A percentile compares a stretch with the other conserved stretches of the same genome.
Conservation (phyloP, 768 basidiomycete genomes). For the Cubamyces sp. region DNA sequence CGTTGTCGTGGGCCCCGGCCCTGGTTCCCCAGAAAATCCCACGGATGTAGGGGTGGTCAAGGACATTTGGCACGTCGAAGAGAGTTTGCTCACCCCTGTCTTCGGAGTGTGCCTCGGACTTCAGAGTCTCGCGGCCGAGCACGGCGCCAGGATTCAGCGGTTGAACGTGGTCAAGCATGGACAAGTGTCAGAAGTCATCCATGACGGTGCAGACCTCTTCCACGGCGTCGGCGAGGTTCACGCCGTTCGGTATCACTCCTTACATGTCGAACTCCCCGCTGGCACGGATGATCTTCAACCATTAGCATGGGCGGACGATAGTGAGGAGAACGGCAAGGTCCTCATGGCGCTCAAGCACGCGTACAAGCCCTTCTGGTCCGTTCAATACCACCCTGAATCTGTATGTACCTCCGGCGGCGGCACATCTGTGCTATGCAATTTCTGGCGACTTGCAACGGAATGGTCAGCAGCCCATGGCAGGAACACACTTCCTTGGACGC, state of each 20-base stretch:
- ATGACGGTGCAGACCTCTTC: constrained; percentile 64
- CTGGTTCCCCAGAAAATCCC: constrained; percentile 69
- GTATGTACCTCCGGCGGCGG: constrained; percentile 74
- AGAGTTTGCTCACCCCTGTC: constrained; percentile 59
- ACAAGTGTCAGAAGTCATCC: constrained; percentile 67
- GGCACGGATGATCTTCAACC: constrained; percentile 56
- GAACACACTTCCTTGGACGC: constrained; percentile 46
- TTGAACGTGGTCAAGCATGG: constrained; percentile 78
- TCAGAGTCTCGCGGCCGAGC: constrained; percentile 72
- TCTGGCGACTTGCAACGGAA: constrained; percentile 66
- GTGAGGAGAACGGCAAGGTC: constrained; percentile 64
- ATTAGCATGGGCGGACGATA: constrained; percentile 76
- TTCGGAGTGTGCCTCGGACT: constrained; percentile 87
- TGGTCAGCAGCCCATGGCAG: constrained; percentile 55
- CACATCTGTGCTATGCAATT: constrained; percentile 68
- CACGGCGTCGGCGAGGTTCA: constrained; percentile 53
- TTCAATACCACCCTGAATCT: constrained; percentile 90
- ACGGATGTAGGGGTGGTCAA: constrained; percentile 71
- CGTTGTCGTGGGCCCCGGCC: constrained; percentile 77
- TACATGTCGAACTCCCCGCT: constrained; percentile 56
- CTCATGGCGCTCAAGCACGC: constrained; percentile 76
- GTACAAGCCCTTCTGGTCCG: constrained; percentile 78
- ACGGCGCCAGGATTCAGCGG: constrained; percentile 62
- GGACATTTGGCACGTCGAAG: constrained; percentile 68
- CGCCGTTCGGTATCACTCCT: constrained; percentile 82